A percentile compares a stretch with the other conserved stretches of the same genome.
Conservation (phyloP, 148 eudicot species). For the Rhododendron williamsianum region DNA sequence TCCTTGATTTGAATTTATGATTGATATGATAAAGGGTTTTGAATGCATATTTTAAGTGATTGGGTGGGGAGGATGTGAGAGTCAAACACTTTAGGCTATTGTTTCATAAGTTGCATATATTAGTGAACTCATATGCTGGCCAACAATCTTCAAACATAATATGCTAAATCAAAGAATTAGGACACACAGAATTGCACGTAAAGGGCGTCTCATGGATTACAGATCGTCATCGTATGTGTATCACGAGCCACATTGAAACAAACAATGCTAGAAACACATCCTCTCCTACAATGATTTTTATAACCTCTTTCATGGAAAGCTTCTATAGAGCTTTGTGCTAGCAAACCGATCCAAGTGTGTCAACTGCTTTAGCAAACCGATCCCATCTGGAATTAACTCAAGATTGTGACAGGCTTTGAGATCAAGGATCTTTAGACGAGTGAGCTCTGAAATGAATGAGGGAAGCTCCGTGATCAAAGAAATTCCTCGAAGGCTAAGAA, state of each 20-base stretch:
- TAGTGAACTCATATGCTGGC: neutral
- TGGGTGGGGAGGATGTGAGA: no score
- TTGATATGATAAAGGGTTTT: no score
- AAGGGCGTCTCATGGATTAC: neutral
- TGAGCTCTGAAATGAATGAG: slow-evolving; percentile 22
- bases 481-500: slow-evolving; percentile 46
- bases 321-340: no score
- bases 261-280: neutral
- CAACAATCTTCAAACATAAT: neutral
- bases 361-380: slow-evolving; percentile 32
- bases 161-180: neutral
- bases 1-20: no score
- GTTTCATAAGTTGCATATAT: no score
- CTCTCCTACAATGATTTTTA: neutral
- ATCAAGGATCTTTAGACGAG: slow-evolving; percentile 33
- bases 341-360: slow-evolving; percentile 28
- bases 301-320: neutral
- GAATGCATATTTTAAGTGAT: no score
- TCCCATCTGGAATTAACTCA: slow-evolving; percentile 29
- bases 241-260: neutral
- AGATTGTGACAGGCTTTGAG: slow-evolving; percentile 45
- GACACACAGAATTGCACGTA: neutral
- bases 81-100: no score
- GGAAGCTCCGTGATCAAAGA: slow-evolving; percentile 36
- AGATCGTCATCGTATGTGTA: neutral